phyloP scores from a whole-genome alignment of 441 rosid species.

The Croton setiger region DNA sequence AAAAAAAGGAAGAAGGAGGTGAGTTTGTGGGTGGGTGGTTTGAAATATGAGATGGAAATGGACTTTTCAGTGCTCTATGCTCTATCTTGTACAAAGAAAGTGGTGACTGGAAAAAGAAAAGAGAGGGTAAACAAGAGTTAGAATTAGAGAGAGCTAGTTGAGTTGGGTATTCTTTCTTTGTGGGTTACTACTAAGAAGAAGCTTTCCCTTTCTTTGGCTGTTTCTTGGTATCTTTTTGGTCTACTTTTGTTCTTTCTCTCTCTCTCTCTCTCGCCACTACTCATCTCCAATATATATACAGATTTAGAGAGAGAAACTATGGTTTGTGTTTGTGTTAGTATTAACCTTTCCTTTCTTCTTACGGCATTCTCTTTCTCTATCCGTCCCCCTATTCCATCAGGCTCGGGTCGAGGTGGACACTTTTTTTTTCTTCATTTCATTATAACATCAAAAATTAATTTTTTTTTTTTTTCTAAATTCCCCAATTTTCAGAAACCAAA shows the following conservation, averaged over 20 bases:
- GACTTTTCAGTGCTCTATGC: slow-evolving; percentile 11
- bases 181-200: background rate
- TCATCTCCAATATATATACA: slow-evolving; percentile 9
- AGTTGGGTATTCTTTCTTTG: slow-evolving; percentile 12
- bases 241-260: slow-evolving; percentile 2
- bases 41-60: background rate
- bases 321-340: slow-evolving; percentile 25
- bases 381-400: slow-evolving; percentile 33
- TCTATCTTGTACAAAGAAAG: background rate
- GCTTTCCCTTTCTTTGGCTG: slow-evolving; percentile 7
- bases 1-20: background rate
- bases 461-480: no score
- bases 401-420: slow-evolving; percentile 3
- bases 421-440: slow-evolving; percentile 6
- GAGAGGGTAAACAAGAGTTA: background rate
- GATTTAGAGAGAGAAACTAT: slow-evolving; percentile 23
- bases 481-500: no score
- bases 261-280: slow-evolving; percentile 22
- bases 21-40: background rate
- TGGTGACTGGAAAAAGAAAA: slow-evolving; percentile 8
- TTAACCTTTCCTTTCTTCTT: slow-evolving; percentile 68
- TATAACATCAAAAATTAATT: background rate
- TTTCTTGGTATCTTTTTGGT: slow-evolving; percentile 15
- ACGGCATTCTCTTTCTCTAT: slow-evolving; percentile 59
- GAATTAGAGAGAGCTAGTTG: background rate